Evolutionary conservation across 768 basidiomycete species (phyloP), one percentile per base, ranked within the genome.

Genomic region (Dictyophora rubrovolvata): DNA sequence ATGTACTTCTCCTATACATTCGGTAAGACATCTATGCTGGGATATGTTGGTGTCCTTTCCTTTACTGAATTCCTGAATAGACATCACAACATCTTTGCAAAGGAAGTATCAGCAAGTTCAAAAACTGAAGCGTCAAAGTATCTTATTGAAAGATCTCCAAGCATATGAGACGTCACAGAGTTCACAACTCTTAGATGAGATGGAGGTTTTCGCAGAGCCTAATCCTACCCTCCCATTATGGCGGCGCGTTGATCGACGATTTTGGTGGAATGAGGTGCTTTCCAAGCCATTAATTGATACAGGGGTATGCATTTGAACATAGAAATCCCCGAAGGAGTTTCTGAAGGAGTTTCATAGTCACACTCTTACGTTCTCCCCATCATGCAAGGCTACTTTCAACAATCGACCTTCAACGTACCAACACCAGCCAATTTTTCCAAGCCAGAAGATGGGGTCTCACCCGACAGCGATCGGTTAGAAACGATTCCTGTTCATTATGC

Each of bases 261-360:
- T 91, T 69, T 98, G 93, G 89, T 98, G 93, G 92, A 99, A 98
- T 66, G 89, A 93, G 65, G 84, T 83, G 78, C 77, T 98, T 59
- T 78, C 82, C 23, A 86, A 86, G 63, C 85, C 89, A 1, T 87
- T 99, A 63, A 75, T 92, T 42, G 91, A 97, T 61, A 85, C 86
- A 49, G 93, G 93, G 20, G 92, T 93, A 72, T 60, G 81, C 71
- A 16, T 35, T 17, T 37, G 48, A 48, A 18, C n/a, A 8, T 36
- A 35, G 2, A 33, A 5, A 53, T 17, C 1, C 12, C 23, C 35
- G 49, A 51, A 53, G 50, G 10, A 28, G 36, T 34, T 36, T 23
- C 48, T 47, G 46, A 20, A 52, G 61, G 48, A 37, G 37, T 37
- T 17, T 33, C 23, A 14, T 56, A 92, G 83, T 71, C 93, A 48